These are phyloP conservation scores for Blastocystis sp. DNA, from an alignment of 352 stramenopile species.

Conservation along the genomic window DNA sequence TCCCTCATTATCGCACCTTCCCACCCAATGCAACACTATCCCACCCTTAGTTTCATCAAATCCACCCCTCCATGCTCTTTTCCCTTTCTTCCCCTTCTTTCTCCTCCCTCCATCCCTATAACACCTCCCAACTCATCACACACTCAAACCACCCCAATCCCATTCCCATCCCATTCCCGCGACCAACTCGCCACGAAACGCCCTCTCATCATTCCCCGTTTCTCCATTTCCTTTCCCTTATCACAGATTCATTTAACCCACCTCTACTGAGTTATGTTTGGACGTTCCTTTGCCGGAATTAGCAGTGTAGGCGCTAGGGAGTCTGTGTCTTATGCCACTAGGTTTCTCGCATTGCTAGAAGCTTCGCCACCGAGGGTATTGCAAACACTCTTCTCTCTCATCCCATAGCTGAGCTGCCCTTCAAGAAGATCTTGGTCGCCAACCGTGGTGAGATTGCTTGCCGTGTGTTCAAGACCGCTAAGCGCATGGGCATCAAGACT, in stretches of 20 bases:
- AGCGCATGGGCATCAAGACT: no score
- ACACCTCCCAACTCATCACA: background rate
- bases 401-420: slow-evolving; percentile 82
- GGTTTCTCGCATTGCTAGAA: no score
- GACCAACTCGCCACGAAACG: no score
- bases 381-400: slow-evolving; percentile 73
- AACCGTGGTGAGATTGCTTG: no score
- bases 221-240: background rate
- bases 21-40: no score
- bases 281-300: slow-evolving; percentile 49
- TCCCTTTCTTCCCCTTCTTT: background rate
- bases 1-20: no score
- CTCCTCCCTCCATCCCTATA: no score
- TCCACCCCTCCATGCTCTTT: background rate
- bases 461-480: no score
- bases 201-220: background rate
- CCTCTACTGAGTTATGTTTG: slow-evolving; percentile 30
- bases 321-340: no score
- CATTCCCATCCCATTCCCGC: background rate
- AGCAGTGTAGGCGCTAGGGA: background rate
- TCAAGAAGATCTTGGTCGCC: no score
- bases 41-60: no score
- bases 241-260: slow-evolving; percentile 7
- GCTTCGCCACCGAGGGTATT: no score
- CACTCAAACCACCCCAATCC: background rate